These are phyloP conservation scores for Sistotremastrum suecicum DNA, from an alignment of 768 basidiomycete species.

Conservation along the genomic window DNA sequence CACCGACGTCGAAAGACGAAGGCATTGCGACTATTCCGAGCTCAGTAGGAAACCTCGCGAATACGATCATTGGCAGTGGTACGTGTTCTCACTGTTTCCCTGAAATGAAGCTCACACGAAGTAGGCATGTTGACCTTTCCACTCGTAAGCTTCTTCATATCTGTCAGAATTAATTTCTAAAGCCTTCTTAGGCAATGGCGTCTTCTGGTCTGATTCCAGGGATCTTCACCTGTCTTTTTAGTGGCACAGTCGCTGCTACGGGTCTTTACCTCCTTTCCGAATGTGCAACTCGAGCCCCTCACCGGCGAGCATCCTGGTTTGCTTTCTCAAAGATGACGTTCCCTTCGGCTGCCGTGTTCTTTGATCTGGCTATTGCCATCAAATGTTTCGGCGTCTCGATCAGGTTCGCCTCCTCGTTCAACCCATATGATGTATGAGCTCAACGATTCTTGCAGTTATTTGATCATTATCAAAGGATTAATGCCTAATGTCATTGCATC, in stretches of 20 bases:
- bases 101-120: background rate
- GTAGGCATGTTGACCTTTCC: constrained; percentile 84
- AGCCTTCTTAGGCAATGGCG: constrained; percentile 57
- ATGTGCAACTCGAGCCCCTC: constrained; percentile 63
- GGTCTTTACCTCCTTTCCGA: constrained; percentile 81
- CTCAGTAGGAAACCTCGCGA: constrained; percentile 66
- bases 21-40: constrained; percentile 60
- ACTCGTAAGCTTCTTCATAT: constrained; percentile 32
- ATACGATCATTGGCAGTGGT: constrained; percentile 90
- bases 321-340: constrained; percentile 76
- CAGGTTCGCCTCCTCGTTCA: constrained; percentile 35
- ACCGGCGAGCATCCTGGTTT: constrained; percentile 72
- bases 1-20: constrained; percentile 23
- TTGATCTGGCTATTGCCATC: constrained; percentile 87
- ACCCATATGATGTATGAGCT: background rate
- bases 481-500: constrained; percentile 84
- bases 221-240: constrained; percentile 74
- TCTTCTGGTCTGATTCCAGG: constrained; percentile 85
- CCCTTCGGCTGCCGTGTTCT: constrained; percentile 74
- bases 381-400: constrained; percentile 97
- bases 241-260: constrained; percentile 61
- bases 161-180: background rate
- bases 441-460: constrained; percentile 36
- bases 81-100: constrained; percentile 9
- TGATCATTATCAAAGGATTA: constrained; percentile 86